Base-by-base conservation (phyloP, 805 yeast genomes). In the Monosporozyma yasuniensis region DNA sequence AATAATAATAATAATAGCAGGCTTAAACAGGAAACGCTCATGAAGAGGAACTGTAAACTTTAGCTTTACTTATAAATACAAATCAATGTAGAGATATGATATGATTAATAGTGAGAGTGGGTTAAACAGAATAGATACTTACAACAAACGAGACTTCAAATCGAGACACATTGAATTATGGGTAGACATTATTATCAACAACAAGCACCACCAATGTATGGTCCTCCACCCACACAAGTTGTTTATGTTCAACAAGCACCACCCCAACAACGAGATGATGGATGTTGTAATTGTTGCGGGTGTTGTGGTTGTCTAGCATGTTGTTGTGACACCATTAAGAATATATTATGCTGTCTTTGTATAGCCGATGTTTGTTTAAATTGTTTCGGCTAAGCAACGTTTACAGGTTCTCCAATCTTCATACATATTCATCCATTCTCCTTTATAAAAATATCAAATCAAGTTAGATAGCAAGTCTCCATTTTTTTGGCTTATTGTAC, bases 161-260 rank as follows among this genome's bases (percentile, higher is more conserved):
- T 37, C 41, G 18, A 37, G 21, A 37, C 23, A 18, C 21, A 18
- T 18, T 10, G 4, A 18, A 22, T 21, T 7, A 39, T 39, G 42
- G 42, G 42, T 39, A 19, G 22, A 18, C 22, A n/a, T 12, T 42
- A 42, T 28, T 47, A 47, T 34, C 49, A 54, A 14, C 58, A 54
- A 30, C 61, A 52, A 42, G 50, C 38, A n/a, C 65, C 61, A 42
- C 64, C 53, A 6, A 52, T 65, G 12, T 64, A 64, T 50, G 57
- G 60, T 46, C 66, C 57, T n/a, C 64, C 56, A 47, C 62, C 61
- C 1, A 64, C 57, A 11, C 64, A 59, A 47, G 60, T 61, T 2
- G 46, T 54, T 9, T 57, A 61, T 41, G 55, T 58, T 16, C 65
- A 61, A 45, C 65, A 61, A 43, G 52, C 59, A 2, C 61, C 65